phyloP scores from a whole-genome alignment of 2,329 filamentous ascomycete species.

The Venturia oleaginea region DNA sequence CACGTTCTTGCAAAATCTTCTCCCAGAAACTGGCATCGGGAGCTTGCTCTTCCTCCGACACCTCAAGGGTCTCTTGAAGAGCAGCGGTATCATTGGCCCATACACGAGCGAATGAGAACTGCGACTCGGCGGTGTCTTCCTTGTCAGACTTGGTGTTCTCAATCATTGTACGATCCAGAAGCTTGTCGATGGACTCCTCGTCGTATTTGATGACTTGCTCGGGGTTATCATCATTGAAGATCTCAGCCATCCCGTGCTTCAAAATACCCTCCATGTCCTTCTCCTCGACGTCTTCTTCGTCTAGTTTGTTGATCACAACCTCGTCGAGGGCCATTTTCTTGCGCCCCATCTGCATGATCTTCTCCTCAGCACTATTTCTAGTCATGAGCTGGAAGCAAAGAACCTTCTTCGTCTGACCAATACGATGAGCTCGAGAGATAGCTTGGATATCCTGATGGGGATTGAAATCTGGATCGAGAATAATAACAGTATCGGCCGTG shows the following conservation, averaged over 20 bases:
- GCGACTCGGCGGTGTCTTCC: constrained; percentile 60
- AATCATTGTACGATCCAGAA: constrained; percentile 77
- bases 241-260: constrained; percentile 73
- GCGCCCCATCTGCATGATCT: constrained; percentile 89
- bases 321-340: constrained; percentile 96
- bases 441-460: constrained; percentile 97
- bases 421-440: constrained; percentile 85
- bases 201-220: constrained; percentile 75
- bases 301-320: constrained; percentile 86
- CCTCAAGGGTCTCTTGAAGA: constrained; percentile 55
- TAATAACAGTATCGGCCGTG: constrained; percentile 95
- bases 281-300: constrained; percentile 67
- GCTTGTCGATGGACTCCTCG: constrained; percentile 68
- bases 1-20: constrained; percentile 74
- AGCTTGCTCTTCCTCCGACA: constrained; percentile 43
- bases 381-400: constrained; percentile 93
- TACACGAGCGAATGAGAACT: constrained; percentile 83
- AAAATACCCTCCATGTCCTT: constrained; percentile 81
- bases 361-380: constrained; percentile 80
- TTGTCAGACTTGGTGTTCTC: constrained; percentile 60
- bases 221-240: constrained; percentile 68
- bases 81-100: constrained; percentile 76
- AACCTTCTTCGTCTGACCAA: constrained; percentile 93
- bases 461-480: constrained; percentile 94
- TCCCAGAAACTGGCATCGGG: constrained; percentile 75